phyloP scores from a whole-genome alignment of 2,329 filamentous ascomycete genomes.

The Colletotrichum coccodes region DNA sequence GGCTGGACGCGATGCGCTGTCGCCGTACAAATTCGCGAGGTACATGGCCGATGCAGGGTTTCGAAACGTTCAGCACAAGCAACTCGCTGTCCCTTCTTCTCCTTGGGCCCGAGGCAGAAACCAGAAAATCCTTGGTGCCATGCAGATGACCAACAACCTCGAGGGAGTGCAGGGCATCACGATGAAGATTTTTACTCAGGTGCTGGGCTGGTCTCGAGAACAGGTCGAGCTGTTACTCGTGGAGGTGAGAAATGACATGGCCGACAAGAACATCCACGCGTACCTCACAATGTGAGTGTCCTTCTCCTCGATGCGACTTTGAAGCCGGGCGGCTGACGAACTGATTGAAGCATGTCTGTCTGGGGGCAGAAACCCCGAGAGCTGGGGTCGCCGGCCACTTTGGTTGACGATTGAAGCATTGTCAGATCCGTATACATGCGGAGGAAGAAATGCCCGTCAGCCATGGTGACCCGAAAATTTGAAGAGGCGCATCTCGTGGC shows the following conservation, averaged over 20 bases:
- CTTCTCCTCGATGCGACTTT: background rate
- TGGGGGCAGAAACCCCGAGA: conserved; percentile 19
- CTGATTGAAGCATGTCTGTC: background rate
- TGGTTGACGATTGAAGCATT: background rate
- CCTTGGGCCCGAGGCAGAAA: conserved; percentile 48
- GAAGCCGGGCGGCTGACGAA: background rate
- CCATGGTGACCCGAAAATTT: background rate
- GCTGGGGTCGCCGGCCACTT: background rate
- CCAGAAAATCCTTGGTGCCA: conserved; percentile 47
- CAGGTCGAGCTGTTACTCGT: conserved; percentile 44
- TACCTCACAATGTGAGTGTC: conserved; percentile 42
- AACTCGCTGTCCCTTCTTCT: conserved; percentile 45
- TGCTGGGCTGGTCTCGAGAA: conserved; percentile 42
- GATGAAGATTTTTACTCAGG: conserved; percentile 43
- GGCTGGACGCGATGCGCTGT: conserved; percentile 51
- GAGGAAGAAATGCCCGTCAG: background rate
- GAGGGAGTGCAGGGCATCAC: conserved; percentile 45
- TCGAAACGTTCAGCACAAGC: conserved; percentile 42
- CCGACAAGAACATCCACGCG: conserved; percentile 43
- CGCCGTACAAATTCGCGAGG: conserved; percentile 45
- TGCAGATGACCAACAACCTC: conserved; percentile 46
- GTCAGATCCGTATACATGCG: background rate
- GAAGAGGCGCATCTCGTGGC: background rate
- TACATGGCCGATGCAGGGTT: conserved; percentile 49
- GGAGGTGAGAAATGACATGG: conserved; percentile 43